Percentiles rank a stretch among this genome's conserved stretches.
These are phyloP conservation scores for Suzukiozyma palmioleophila DNA, from an alignment of 1,139 yeast genomes.

Conservation along the genomic window DNA sequence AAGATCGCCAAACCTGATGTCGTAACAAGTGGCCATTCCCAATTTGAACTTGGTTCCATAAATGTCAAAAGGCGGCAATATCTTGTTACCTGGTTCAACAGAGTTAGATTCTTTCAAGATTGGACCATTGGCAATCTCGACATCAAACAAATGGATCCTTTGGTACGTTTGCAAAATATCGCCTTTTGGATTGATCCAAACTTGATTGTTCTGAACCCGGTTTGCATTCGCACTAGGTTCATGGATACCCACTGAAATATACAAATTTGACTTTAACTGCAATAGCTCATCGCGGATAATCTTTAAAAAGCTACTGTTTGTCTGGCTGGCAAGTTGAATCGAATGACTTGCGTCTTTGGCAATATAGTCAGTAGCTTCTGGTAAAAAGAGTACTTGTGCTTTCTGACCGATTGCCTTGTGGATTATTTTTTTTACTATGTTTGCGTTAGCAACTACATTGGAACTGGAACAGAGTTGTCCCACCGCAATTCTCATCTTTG, in stretches of 20 bases:
- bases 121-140: slow-evolving; percentile 72
- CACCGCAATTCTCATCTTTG: slow-evolving; percentile 54
- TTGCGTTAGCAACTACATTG: slow-evolving; percentile 54
- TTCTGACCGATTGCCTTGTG: slow-evolving; percentile 54
- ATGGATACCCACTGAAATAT: slow-evolving; percentile 68
- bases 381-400: slow-evolving; percentile 71
- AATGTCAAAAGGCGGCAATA: slow-evolving; percentile 50
- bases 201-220: slow-evolving; percentile 63
- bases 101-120: slow-evolving; percentile 70
- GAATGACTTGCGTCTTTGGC: slow-evolving; percentile 70
- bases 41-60: slow-evolving; percentile 38
- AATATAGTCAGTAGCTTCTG: slow-evolving; percentile 91
- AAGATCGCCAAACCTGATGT: slow-evolving; percentile 83
- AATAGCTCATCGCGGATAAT: slow-evolving; percentile 28
- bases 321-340: slow-evolving; percentile 48
- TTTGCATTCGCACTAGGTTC: slow-evolving; percentile 48
- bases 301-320: slow-evolving; percentile 46
- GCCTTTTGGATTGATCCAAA: slow-evolving; percentile 68
- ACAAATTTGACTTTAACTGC: slow-evolving; percentile 17
- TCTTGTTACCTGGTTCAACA: slow-evolving; percentile 69
- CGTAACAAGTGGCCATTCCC: slow-evolving; percentile 83
- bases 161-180: slow-evolving; percentile 65
- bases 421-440: slow-evolving; percentile 53
- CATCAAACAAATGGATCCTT: slow-evolving; percentile 87
- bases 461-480: slow-evolving; percentile 84